Percentiles rank a stretch among this genome's conserved stretches.
Evolutionary conservation across 495 filamentous ascomycete genomes (phyloP).

Genomic region (Penicillium samsonianum): DNA sequence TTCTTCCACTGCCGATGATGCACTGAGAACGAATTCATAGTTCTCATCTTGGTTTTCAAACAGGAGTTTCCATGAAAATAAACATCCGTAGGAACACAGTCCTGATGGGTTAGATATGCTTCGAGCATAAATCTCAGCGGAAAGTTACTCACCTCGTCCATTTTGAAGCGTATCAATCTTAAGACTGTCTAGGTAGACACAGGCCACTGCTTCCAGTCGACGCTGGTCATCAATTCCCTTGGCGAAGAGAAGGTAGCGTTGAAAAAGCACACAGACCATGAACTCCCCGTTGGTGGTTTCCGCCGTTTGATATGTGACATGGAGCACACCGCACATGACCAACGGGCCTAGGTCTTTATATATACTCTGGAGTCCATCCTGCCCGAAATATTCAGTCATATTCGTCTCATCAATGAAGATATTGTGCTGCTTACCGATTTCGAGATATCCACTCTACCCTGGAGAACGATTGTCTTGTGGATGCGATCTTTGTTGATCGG

Average conservation of each 20-base stretch:
- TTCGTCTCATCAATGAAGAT: background rate
- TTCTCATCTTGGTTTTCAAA: constrained; percentile 76
- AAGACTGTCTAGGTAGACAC: constrained; percentile 67
- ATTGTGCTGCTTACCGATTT: constrained; percentile 57
- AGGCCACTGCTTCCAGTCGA: constrained; percentile 72
- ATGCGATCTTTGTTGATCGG: constrained; percentile 46
- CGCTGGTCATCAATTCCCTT: constrained; percentile 59
- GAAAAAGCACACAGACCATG: constrained; percentile 85
- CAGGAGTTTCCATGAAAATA: constrained; percentile 90
- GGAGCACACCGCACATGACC: constrained; percentile 80
- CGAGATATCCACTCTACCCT: constrained; percentile 61
- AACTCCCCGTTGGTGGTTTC: constrained; percentile 72
- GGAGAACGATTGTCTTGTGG: constrained; percentile 55
- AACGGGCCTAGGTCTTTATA: constrained; percentile 81
- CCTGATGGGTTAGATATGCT: constrained; percentile 49
- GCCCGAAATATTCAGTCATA: constrained; percentile 21
- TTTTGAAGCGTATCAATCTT: constrained; percentile 78
- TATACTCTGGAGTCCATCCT: constrained; percentile 46
- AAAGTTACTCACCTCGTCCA: constrained; percentile 65
- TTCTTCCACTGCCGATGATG: constrained; percentile 82
- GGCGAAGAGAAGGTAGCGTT: constrained; percentile 77
- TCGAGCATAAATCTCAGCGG: background rate
- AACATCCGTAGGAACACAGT: constrained; percentile 79
- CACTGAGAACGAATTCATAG: constrained; percentile 85
- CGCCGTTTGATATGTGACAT: constrained; percentile 77